These are phyloP conservation scores for Monilinia aucupariae DNA, from an alignment of 2,329 filamentous ascomycete species.

Conservation along the genomic window DNA sequence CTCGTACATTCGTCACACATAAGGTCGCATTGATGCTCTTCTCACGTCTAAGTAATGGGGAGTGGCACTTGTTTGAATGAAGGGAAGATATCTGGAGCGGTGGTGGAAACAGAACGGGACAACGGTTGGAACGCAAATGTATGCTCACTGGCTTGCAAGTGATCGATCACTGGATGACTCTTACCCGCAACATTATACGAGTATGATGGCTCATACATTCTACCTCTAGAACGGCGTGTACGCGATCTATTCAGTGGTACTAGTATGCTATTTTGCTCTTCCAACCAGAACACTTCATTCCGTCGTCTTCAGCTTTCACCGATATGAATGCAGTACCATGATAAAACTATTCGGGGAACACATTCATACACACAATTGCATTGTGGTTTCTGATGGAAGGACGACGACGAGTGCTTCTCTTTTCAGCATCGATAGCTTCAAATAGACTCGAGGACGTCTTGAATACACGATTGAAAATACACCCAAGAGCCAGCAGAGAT, in stretches of 20 bases:
- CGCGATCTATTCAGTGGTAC: background rate
- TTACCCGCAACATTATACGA: background rate
- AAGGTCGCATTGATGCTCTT: background rate
- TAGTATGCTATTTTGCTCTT: too few species aligned
- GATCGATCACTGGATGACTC: background rate
- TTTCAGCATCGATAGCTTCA: background rate
- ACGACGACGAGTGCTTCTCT: background rate
- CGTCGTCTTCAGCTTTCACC: too few species aligned
- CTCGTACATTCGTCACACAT: background rate
- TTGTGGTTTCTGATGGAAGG: too few species aligned
- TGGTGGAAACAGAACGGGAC: too few species aligned
- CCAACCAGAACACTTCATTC: too few species aligned
- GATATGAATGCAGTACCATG: too few species aligned
- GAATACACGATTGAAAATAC: background rate
- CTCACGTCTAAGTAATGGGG: background rate
- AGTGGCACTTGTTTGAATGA: background rate
- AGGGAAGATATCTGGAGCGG: background rate
- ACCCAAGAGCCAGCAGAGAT: background rate
- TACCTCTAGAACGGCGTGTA: background rate
- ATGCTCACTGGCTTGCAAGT: background rate
- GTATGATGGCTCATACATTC: background rate
- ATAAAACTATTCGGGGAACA: too few species aligned
- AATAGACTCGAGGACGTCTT: background rate
- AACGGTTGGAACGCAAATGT: background rate
- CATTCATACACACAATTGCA: too few species aligned